These are phyloP conservation scores for Puccinia novopanici DNA, from an alignment of 1,284 basidiomycete species.

Conservation along the genomic window DNA sequence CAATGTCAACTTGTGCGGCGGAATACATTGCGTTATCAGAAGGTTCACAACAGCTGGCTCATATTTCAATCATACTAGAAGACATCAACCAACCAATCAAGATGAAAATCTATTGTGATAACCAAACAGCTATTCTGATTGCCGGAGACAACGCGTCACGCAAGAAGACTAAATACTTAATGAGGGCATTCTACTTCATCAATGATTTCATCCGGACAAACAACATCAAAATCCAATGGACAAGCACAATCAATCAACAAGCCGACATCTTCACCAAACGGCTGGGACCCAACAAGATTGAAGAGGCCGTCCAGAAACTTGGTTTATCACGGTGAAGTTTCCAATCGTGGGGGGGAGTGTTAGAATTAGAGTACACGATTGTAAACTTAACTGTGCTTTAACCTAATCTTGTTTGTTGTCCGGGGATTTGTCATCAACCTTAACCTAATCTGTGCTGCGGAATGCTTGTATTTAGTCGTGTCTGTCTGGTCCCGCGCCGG, in stretches of 20 bases:
- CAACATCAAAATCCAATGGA: slow-evolving; percentile 1
- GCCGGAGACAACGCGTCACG: background rate
- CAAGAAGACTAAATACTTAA: background rate
- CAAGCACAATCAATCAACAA: too few species aligned
- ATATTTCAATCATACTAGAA: background rate
- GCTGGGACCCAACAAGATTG: background rate
- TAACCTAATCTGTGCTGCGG: too few species aligned
- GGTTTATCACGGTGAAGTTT: background rate
- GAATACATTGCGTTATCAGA: background rate
- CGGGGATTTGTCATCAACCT: too few species aligned
- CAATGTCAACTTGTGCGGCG: background rate
- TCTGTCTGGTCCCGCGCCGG: too few species aligned
- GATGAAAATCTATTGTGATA: slow-evolving; percentile 26
- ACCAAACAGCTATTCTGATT: slow-evolving; percentile 8
- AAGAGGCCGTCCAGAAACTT: background rate
- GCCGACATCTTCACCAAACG: slow-evolving; percentile 11
- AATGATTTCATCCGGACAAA: slow-evolving; percentile 12
- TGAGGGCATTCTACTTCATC: background rate
- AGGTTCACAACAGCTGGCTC: background rate
- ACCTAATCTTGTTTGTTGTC: too few species aligned
- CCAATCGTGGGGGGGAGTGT: background rate
- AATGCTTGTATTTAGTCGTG: too few species aligned
- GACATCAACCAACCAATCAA: background rate
- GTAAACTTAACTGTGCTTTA: too few species aligned
- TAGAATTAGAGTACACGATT: too few species aligned